Percentiles rank a stretch among this genome's conserved stretches.
Evolutionary conservation across 306 rosid genomes (phyloP).

Genomic region (Rubus parviflorus): DNA sequence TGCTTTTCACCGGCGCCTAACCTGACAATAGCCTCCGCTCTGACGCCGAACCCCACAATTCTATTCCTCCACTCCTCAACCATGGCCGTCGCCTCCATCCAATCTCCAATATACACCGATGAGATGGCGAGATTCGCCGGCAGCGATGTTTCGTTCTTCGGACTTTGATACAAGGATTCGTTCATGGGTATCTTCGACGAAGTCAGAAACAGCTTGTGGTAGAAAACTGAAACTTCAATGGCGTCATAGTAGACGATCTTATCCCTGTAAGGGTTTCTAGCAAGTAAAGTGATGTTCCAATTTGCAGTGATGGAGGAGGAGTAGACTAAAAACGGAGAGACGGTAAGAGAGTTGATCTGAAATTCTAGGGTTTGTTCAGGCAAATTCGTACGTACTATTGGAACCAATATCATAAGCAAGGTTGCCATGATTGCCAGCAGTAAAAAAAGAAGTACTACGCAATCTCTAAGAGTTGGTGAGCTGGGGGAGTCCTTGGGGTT

Average conservation of each 20-base stretch:
- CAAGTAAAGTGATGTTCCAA: background rate
- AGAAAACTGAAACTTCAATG: background rate
- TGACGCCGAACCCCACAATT: background rate
- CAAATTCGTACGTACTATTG: background rate
- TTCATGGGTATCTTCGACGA: background rate
- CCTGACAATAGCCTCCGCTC: slow-evolving; percentile 1
- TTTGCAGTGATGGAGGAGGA: slow-evolving; percentile 7
- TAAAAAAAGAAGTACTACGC: background rate
- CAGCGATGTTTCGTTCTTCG: background rate
- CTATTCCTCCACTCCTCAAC: background rate
- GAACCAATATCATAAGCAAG: background rate
- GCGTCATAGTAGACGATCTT: slow-evolving; percentile 3
- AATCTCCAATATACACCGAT: background rate
- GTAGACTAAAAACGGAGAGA: background rate
- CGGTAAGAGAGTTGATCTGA: background rate
- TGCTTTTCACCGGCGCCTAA: background rate
- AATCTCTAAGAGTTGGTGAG: background rate
- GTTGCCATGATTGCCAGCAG: background rate
- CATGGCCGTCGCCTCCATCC: background rate
- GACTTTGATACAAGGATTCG: slow-evolving; percentile 2
- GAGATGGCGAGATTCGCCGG: background rate
- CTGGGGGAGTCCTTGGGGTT: background rate
- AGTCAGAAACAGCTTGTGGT: background rate
- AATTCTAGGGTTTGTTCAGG: slow-evolving; percentile 3
- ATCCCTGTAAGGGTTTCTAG: background rate